Evolutionary conservation across 768 basidiomycete species (phyloP), one percentile per base, ranked within the genome.

Genomic region (Tephrocybe sp.): DNA sequence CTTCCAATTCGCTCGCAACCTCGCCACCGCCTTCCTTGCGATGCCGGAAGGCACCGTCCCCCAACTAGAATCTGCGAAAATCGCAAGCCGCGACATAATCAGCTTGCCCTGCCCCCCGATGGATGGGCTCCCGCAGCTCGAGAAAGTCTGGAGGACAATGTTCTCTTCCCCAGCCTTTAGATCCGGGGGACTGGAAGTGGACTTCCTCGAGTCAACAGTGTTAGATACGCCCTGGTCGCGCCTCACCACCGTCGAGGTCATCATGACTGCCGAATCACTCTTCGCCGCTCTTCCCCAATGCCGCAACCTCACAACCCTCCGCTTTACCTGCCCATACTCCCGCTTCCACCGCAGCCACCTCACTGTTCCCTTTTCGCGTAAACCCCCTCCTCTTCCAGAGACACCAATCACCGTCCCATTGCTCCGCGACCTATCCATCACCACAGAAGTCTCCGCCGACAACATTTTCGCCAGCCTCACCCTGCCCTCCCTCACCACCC

Each of bases 241-340:
- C 25, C 40, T 26, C 6, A 41, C 24, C 9, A 26, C 40, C 24
- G 6, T 41, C 24, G 40, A 41, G 25, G 25, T 41, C 5, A 24
- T n/a, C 9, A 36, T 39, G 19, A 39, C 42, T 2, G 18, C 21
- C 26, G 39, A 44, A 18, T 18, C 12, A 5, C 37, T 49, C 11
- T 45, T 53, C 11, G 24, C 32, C 12, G 15, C 27, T 21, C 44
- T 53, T 8, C 21, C 36, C n/a, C 18, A 35, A 31, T 53, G 52
- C 34, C 22, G 8, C n/a, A 49, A 49, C 19, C 47, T 53, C 44
- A 30, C 37, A 11, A 44, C 38, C 22, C 37, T 53, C 18, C 31
- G 18, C 15, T 48, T 32, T 19, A 44, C 37, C 12, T 43, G 45
- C 30, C 28, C 41, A 18, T 36, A 24, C 16, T 22, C 32, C 22